Evolutionary conservation across 2,329 filamentous ascomycete species (phyloP).

Genomic region (Rhinocladiella mackenziei): DNA sequence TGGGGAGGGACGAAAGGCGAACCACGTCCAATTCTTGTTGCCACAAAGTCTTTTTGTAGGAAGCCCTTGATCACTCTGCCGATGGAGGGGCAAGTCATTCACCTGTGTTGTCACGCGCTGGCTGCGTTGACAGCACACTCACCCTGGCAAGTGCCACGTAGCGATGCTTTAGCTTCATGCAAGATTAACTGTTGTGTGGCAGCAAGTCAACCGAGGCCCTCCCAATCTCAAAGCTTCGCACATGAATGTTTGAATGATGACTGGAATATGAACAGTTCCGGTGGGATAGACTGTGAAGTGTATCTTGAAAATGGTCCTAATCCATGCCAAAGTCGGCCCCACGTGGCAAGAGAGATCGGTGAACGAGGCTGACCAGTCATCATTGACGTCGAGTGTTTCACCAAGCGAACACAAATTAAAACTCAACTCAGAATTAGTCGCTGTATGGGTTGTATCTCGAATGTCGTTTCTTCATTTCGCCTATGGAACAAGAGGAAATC

Average conservation of each 20-base stretch:
- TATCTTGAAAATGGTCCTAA: too few relatives aligned
- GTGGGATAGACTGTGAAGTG: too few relatives aligned
- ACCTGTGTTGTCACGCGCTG: constrained; percentile 1
- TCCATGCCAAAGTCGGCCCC: neutral
- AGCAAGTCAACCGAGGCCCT: neutral
- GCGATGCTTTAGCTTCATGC: constrained; percentile 10
- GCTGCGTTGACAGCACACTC: constrained; percentile 1
- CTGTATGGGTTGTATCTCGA: constrained; percentile 1
- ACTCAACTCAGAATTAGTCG: too few relatives aligned
- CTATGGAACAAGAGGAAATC: constrained; percentile 5
- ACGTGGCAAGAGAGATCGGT: neutral
- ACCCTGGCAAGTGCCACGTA: constrained; percentile 2
- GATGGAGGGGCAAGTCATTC: constrained; percentile 2
- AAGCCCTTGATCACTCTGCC: neutral
- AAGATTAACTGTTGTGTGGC: constrained; percentile 3
- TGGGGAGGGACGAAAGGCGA: neutral
- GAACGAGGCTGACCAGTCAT: constrained; percentile 9
- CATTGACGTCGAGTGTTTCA: neutral
- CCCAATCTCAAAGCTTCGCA: neutral
- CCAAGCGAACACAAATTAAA: constrained; percentile 1
- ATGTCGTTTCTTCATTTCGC: constrained; percentile 20
- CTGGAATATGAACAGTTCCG: too few relatives aligned
- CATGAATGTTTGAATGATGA: neutral
- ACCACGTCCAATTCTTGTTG: constrained; percentile 4
- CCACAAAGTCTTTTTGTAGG: neutral